phyloP scores from a whole-genome alignment of 2,329 filamentous ascomycete genomes.

The Grosmannia clavigera region DNA sequence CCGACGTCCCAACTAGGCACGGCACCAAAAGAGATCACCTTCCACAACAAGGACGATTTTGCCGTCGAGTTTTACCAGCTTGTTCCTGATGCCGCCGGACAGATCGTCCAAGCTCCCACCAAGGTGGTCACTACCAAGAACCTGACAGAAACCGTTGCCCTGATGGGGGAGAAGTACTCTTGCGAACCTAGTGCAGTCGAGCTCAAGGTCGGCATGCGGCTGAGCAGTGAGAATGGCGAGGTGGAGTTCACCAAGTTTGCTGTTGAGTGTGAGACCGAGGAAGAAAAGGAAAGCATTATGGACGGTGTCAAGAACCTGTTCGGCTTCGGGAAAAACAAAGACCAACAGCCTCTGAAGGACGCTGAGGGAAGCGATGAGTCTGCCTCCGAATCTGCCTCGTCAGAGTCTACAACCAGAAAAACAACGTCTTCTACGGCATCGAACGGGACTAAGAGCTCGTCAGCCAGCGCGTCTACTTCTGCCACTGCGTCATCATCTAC shows the following conservation, averaged over 20 bases:
- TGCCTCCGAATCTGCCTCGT: conserved; percentile 11
- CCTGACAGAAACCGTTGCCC: conserved; percentile 67
- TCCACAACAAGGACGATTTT: conserved; percentile 75
- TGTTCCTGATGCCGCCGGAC: conserved; percentile 34
- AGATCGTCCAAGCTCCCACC: conserved; percentile 45
- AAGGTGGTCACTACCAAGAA: conserved; percentile 66
- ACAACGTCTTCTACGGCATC: not conserved
- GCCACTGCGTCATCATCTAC: conserved; percentile 8
- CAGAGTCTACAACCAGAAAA: not conserved
- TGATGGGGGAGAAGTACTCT: conserved; percentile 65
- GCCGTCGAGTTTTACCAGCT: conserved; percentile 69
- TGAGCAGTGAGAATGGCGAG: conserved; percentile 62
- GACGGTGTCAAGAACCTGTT: conserved; percentile 95
- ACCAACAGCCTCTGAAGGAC: conserved; percentile 62
- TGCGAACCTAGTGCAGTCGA: conserved; percentile 67
- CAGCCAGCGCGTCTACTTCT: conserved; percentile 18
- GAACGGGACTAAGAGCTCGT: not conserved
- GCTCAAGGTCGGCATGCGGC: conserved; percentile 64
- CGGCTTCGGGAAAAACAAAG: conserved; percentile 72
- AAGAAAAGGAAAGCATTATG: conserved; percentile 68
- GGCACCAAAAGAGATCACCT: conserved; percentile 69
- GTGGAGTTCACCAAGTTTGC: conserved; percentile 65
- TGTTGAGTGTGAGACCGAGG: conserved; percentile 75
- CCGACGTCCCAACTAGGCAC: conserved; percentile 62
- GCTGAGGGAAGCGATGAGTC: conserved; percentile 22